A percentile compares a stretch with the other conserved stretches of the same genome.
phyloP scores from a whole-genome alignment of 192 early-diverging fungal genomes.

The Coemansia biformis region DNA sequence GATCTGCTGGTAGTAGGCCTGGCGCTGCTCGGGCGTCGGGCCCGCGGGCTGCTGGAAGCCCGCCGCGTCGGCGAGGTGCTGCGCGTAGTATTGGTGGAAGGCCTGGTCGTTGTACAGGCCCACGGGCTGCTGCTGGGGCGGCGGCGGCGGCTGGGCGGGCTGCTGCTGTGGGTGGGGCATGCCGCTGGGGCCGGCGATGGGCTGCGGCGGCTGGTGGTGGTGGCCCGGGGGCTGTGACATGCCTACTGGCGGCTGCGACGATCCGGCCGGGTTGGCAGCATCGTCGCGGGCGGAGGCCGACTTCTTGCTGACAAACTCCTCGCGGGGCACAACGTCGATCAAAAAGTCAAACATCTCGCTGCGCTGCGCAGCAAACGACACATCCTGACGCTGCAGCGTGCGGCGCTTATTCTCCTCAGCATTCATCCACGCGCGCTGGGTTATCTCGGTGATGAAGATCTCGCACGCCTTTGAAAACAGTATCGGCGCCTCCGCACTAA shows the following conservation, averaged over 20 bases:
- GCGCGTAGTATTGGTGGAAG: slow-evolving; percentile 48
- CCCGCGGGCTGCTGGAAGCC: slow-evolving; percentile 34
- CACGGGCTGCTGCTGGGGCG: slow-evolving; percentile 5
- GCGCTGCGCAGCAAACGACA: slow-evolving; percentile 80
- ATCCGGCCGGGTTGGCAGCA: not conserved
- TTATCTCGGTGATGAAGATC: slow-evolving; percentile 92
- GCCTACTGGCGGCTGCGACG: slow-evolving; percentile 3
- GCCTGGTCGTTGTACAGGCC: slow-evolving; percentile 27
- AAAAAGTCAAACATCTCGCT: slow-evolving; percentile 96
- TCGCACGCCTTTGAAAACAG: slow-evolving; percentile 96
- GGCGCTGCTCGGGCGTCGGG: slow-evolving; percentile 34
- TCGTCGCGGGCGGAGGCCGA: not conserved
- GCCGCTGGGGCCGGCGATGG: not conserved
- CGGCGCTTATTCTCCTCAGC: slow-evolving; percentile 96
- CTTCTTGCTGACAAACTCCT: slow-evolving; percentile 59
- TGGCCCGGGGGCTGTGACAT: slow-evolving; percentile 1
- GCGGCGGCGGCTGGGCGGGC: slow-evolving; percentile 8
- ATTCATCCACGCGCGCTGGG: slow-evolving; percentile 75
- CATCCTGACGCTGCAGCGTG: slow-evolving; percentile 88
- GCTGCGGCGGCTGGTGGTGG: slow-evolving; percentile 4
- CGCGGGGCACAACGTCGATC: slow-evolving; percentile 94
- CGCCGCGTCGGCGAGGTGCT: slow-evolving; percentile 38
- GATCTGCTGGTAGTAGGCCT: slow-evolving; percentile 48
- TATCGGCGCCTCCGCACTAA: slow-evolving; percentile 78
- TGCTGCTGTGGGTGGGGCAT: slow-evolving; percentile 1